Evolutionary conservation across 768 basidiomycete species (phyloP), one percentile per base, ranked within the genome.

Genomic region (Psilocybe cubensis): DNA sequence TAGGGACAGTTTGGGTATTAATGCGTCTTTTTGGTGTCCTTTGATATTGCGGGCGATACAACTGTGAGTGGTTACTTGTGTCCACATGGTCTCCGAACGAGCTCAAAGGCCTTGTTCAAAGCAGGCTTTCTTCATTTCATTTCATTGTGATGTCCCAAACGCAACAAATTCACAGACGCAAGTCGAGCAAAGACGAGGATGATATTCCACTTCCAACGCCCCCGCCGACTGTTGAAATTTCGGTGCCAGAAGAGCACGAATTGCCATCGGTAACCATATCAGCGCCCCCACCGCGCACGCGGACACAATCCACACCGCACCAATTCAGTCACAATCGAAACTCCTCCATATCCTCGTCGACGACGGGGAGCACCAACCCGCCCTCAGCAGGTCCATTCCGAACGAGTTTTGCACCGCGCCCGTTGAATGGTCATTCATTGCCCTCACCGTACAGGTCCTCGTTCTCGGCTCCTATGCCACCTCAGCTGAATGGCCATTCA

Each of bases 111-210:
- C 35, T 14, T 14, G 12, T 38, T 9, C 31, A 33, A 14, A 33
- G 14, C 31, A 33, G 31, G 31, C 31, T 33, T 33, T 33, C 31
- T 33, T 12, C 35, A 38, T 5, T n/a, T 38, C 0, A 14, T n/a
- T 11, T 38, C 35, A 11, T 17, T 38, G 35, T 17, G 28, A 48
- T 48, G 46, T 48, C 52, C 3, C 61, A 62, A 52, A 59, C 58
- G 41, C 62, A 63, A 38, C 65, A 67, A 53, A 61, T 76, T 41
- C 82, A 83, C 64, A 65, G 74, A 60, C 73, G 79, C 56, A 80
- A 78, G 66, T 75, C 78, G 4, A 82, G 82, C 65, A 73, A 70
- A 57, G 79, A 77, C 53, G 70, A 73, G 53, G 70, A 71, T 48
- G 74, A 76, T n/a, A 70, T 54, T 27, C 46, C 52, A 42, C 51